These are phyloP conservation scores for Meyerozyma guilliermondii DNA, from an alignment of 1,139 yeast species.

Conservation along the genomic window DNA sequence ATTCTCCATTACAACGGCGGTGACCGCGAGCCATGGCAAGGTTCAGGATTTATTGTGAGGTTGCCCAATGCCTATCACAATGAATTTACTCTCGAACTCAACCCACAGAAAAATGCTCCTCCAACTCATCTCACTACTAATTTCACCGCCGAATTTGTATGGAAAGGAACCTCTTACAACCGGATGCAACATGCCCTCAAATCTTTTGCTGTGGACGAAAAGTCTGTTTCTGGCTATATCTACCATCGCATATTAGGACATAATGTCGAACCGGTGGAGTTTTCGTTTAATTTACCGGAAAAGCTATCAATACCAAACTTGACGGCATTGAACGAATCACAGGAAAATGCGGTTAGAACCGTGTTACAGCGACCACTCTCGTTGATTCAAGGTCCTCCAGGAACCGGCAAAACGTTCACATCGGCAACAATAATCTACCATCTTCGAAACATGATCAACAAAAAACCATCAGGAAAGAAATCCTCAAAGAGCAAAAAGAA, in stretches of 20 bases:
- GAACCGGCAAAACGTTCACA: conserved; percentile 94
- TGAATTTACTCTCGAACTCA: conserved; percentile 69
- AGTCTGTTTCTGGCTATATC: conserved; percentile 70
- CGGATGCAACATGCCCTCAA: conserved; percentile 81
- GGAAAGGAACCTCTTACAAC: conserved; percentile 82
- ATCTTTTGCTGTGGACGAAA: conserved; percentile 64
- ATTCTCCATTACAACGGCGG: conserved; percentile 54
- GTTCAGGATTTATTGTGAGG: conserved; percentile 65
- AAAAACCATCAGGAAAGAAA: conserved; percentile 2
- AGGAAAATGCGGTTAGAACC: conserved; percentile 67
- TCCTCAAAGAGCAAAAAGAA: not conserved
- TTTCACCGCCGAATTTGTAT: conserved; percentile 81
- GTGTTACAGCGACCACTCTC: conserved; percentile 76
- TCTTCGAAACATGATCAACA: conserved; percentile 47
- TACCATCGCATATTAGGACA: conserved; percentile 83
- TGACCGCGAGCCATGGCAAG: conserved; percentile 58
- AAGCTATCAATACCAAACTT: conserved; percentile 62
- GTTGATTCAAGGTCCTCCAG: conserved; percentile 97
- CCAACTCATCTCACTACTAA: conserved; percentile 64
- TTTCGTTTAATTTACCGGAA: conserved; percentile 56
- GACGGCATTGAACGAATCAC: conserved; percentile 72
- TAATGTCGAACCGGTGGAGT: conserved; percentile 61
- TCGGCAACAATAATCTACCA: conserved; percentile 88
- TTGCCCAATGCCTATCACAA: conserved; percentile 68
- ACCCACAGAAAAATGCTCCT: conserved; percentile 22